Evolutionary conservation across 257 asterid species (phyloP).

Genomic region (Schizonepeta tenuifolia): DNA sequence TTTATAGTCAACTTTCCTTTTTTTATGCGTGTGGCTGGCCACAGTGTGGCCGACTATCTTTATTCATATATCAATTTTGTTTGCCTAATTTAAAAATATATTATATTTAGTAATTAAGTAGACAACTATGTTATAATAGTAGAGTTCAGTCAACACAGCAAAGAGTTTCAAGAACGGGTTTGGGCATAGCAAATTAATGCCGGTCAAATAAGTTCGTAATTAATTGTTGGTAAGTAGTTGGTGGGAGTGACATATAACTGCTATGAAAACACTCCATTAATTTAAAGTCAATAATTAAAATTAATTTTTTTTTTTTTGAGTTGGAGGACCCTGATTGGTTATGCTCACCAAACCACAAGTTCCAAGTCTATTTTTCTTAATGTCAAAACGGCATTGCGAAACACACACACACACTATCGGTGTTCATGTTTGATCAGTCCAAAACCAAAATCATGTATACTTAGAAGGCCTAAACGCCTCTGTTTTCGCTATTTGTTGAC

Average conservation of each 20-base stretch:
- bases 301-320: background rate
- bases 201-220: background rate
- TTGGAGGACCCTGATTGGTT: background rate
- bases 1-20: too few species aligned
- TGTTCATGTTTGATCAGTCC: too few species aligned
- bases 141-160: too few species aligned
- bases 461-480: constrained; percentile 7
- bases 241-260: constrained; percentile 1
- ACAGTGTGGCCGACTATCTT: too few species aligned
- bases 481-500: background rate
- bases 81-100: too few species aligned
- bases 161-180: too few species aligned
- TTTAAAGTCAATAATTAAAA: background rate
- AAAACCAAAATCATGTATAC: too few species aligned
- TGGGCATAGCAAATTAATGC: background rate
- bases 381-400: background rate
- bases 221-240: constrained; percentile 27
- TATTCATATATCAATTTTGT: too few species aligned
- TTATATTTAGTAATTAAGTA: too few species aligned
- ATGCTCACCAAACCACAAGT: background rate
- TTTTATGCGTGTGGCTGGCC: too few species aligned
- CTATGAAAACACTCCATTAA: background rate
- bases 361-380: background rate
- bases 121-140: too few species aligned
- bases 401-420: background rate